These are phyloP conservation scores for Vanderwaltozyma yarrowii DNA, from an alignment of 805 yeast species.

Conservation along the genomic window DNA sequence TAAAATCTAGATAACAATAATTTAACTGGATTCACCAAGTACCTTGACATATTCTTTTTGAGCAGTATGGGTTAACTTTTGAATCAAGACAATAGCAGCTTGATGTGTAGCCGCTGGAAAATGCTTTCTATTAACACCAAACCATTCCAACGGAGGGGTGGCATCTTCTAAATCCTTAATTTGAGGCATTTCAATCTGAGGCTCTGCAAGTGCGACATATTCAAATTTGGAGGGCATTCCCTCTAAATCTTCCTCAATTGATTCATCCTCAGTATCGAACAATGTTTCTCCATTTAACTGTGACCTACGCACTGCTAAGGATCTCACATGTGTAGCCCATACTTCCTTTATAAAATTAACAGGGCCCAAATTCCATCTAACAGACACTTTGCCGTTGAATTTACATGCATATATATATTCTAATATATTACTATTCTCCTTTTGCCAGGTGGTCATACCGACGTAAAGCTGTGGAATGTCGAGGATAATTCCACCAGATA, in stretches of 20 bases:
- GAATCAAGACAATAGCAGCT: constrained; percentile 60
- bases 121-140: constrained; percentile 80
- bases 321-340: constrained; percentile 78
- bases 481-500: constrained; percentile 72
- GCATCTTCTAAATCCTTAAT: constrained; percentile 89
- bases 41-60: constrained; percentile 36
- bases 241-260: constrained; percentile 33
- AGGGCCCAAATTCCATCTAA: constrained; percentile 90
- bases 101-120: constrained; percentile 86
- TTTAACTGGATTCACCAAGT: constrained; percentile 30
- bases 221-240: constrained; percentile 27
- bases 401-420: constrained; percentile 60
- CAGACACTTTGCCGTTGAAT: constrained; percentile 84
- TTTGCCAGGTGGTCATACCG: constrained; percentile 67
- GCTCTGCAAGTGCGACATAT: constrained; percentile 57
- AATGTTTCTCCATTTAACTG: constrained; percentile 12
- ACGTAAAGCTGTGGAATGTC: constrained; percentile 68
- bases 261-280: constrained; percentile 26
- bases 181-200: constrained; percentile 81
- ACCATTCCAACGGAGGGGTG: constrained; percentile 97
- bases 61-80: constrained; percentile 61
- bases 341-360: constrained; percentile 83
- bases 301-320: constrained; percentile 52
- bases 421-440: constrained; percentile 39
- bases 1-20: neutral